Evolutionary conservation across 208 protist species (phyloP).

Genomic region (Trypanosoma lewisi): DNA sequence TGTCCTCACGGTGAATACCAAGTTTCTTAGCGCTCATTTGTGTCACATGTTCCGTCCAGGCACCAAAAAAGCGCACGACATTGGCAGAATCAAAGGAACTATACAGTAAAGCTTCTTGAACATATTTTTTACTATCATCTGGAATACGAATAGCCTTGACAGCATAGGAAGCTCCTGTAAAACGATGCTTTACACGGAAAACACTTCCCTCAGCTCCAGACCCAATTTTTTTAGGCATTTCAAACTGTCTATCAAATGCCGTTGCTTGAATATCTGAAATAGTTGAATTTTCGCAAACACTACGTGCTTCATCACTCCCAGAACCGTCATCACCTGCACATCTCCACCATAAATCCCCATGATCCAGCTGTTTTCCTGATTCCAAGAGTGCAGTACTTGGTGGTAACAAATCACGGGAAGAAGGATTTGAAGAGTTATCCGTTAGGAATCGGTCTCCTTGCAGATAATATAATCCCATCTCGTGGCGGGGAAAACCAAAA

Average conservation of each 20-base stretch:
- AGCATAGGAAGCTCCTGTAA: slow-evolving; percentile 65
- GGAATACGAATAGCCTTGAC: slow-evolving; percentile 79
- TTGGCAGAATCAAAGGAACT: slow-evolving; percentile 78
- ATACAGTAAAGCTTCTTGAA: slow-evolving; percentile 78
- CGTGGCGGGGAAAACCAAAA: background rate
- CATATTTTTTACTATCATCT: slow-evolving; percentile 45
- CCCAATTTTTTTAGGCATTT: slow-evolving; percentile 67
- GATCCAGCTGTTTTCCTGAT: background rate
- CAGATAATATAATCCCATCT: background rate
- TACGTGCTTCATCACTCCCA: background rate
- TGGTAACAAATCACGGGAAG: background rate
- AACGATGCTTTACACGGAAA: slow-evolving; percentile 76
- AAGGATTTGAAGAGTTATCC: no score
- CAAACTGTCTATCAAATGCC: slow-evolving; percentile 83
- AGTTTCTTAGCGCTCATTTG: slow-evolving; percentile 38
- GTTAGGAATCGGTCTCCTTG: no score
- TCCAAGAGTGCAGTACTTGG: background rate
- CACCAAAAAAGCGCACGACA: slow-evolving; percentile 86
- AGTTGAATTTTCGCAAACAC: background rate
- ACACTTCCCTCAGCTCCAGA: slow-evolving; percentile 72
- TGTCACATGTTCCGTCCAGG: slow-evolving; percentile 76
- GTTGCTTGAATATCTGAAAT: no score
- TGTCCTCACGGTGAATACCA: slow-evolving; percentile 55
- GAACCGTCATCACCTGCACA: slow-evolving; percentile 17
- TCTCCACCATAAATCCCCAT: slow-evolving; percentile 20